Conservation (phyloP, 2,329 filamentous ascomycete genomes). For the Cadophora sp. region DNA sequence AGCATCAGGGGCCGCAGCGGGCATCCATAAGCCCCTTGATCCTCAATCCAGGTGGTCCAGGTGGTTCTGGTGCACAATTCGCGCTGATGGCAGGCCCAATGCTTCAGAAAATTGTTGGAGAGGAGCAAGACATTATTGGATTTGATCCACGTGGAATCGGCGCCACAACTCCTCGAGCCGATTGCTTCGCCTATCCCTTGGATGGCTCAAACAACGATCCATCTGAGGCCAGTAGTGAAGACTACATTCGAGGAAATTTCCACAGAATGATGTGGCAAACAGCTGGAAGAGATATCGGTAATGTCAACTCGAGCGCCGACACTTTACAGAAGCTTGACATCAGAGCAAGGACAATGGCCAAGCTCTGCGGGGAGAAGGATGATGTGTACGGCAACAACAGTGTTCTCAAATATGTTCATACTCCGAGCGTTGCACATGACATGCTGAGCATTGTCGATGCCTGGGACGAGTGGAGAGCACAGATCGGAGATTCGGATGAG, state of each 20-base stretch:
- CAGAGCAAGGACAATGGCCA: slow-evolving; percentile 50
- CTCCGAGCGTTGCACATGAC: slow-evolving; percentile 46
- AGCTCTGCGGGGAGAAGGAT: slow-evolving; percentile 48
- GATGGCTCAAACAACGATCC: slow-evolving; percentile 40
- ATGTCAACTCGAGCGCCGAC: slow-evolving; percentile 55
- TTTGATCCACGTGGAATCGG: slow-evolving; percentile 59
- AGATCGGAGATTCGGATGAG: background rate
- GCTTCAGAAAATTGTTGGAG: slow-evolving; percentile 49
- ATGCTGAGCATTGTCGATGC: slow-evolving; percentile 47
- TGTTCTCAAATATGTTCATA: slow-evolving; percentile 41
- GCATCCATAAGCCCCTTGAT: slow-evolving; percentile 50
- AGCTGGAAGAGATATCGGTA: slow-evolving; percentile 42
- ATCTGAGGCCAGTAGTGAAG: slow-evolving; percentile 25
- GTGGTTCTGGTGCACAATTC: slow-evolving; percentile 49
- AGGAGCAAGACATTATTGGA: slow-evolving; percentile 52
- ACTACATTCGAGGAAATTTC: slow-evolving; percentile 50
- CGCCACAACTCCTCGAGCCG: slow-evolving; percentile 55
- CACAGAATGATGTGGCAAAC: slow-evolving; percentile 33
- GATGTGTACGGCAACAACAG: slow-evolving; percentile 37
- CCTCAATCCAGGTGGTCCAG: slow-evolving; percentile 55
- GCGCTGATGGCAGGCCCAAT: slow-evolving; percentile 37
- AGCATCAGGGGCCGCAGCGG: slow-evolving; percentile 31
- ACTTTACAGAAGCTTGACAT: slow-evolving; percentile 54
- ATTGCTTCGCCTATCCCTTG: slow-evolving; percentile 54
- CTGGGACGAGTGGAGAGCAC: slow-evolving; percentile 41